A percentile compares a stretch with the other conserved stretches of the same genome.
Evolutionary conservation across 2,329 filamentous ascomycete genomes (phyloP).

Genomic region (Phialemoniopsis sp.): DNA sequence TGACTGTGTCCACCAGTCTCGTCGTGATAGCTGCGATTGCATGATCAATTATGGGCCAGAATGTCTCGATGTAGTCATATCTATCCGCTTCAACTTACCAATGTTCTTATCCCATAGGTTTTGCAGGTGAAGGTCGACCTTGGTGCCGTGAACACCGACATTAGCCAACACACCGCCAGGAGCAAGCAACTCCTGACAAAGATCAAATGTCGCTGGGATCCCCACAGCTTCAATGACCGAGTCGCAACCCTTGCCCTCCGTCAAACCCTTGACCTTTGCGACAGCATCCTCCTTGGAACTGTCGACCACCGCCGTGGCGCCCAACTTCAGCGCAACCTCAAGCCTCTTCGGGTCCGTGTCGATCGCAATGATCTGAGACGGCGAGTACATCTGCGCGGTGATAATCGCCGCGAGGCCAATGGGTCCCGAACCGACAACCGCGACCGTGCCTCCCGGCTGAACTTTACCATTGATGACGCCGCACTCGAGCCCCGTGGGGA

Average conservation of each 20-base stretch:
- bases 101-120: slow-evolving; percentile 51
- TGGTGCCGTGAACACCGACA: slow-evolving; percentile 53
- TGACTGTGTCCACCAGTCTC: slow-evolving; percentile 39
- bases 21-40: slow-evolving; percentile 35
- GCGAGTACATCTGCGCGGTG: slow-evolving; percentile 50
- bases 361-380: slow-evolving; percentile 44
- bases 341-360: slow-evolving; percentile 45
- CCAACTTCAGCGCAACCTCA: slow-evolving; percentile 38
- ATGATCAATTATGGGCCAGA: too few species aligned
- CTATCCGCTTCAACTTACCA: too few species aligned
- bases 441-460: slow-evolving; percentile 45
- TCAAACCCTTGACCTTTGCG: slow-evolving; percentile 34
- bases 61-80: too few species aligned
- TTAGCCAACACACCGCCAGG: slow-evolving; percentile 51
- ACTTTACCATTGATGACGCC: slow-evolving; percentile 48
- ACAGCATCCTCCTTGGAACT: slow-evolving; percentile 27
- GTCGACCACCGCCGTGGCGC: slow-evolving; percentile 40
- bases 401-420: slow-evolving; percentile 52
- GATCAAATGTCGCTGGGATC: slow-evolving; percentile 44
- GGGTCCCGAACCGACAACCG: slow-evolving; percentile 50
- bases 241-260: slow-evolving; percentile 49
- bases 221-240: slow-evolving; percentile 56
- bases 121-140: slow-evolving; percentile 46
- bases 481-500: slow-evolving; percentile 52
- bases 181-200: slow-evolving; percentile 49